Evolutionary conservation across 2,329 filamentous ascomycete genomes (phyloP).

Genomic region (Myriosclerotinia curreyana): DNA sequence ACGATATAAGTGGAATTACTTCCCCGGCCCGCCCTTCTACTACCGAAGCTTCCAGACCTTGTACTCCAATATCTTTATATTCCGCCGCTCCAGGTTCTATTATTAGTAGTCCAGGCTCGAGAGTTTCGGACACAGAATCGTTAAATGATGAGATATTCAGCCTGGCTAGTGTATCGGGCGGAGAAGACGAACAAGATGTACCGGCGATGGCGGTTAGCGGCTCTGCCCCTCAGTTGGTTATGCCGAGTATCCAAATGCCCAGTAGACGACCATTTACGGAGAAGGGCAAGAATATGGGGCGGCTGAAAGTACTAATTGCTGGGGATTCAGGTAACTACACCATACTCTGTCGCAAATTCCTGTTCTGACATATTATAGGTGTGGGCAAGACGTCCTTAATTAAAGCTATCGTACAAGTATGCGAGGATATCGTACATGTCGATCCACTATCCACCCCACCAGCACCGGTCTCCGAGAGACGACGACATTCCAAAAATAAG

Average conservation of each 20-base stretch:
- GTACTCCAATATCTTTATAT: constrained; percentile 46
- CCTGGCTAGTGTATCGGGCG: constrained; percentile 39
- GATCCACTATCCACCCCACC: constrained; percentile 52
- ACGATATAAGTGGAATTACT: constrained; percentile 38
- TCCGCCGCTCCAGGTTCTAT: constrained; percentile 44
- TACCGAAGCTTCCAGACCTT: constrained; percentile 44
- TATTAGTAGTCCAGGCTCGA: constrained; percentile 51
- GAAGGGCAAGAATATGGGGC: constrained; percentile 77
- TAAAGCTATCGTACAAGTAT: constrained; percentile 79
- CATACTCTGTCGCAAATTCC: neutral
- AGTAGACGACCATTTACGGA: constrained; percentile 84
- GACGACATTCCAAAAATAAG: constrained; percentile 34
- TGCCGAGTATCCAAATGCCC: constrained; percentile 94
- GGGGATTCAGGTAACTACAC: constrained; percentile 65
- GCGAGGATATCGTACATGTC: constrained; percentile 90
- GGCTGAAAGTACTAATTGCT: constrained; percentile 83
- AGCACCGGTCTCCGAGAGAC: constrained; percentile 34
- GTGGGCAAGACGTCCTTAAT: constrained; percentile 88
- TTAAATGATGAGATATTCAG: constrained; percentile 46
- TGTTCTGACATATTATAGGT: constrained; percentile 48
- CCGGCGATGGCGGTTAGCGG: constrained; percentile 49
- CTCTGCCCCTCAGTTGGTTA: constrained; percentile 77
- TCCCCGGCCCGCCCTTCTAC: constrained; percentile 39
- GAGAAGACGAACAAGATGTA: constrained; percentile 44
- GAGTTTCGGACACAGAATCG: constrained; percentile 50